Percentiles rank a stretch among this genome's conserved stretches.
Conservation (phyloP, 371 early-diverging fungal genomes). For the Thermomucor indicae-seudaticae region DNA sequence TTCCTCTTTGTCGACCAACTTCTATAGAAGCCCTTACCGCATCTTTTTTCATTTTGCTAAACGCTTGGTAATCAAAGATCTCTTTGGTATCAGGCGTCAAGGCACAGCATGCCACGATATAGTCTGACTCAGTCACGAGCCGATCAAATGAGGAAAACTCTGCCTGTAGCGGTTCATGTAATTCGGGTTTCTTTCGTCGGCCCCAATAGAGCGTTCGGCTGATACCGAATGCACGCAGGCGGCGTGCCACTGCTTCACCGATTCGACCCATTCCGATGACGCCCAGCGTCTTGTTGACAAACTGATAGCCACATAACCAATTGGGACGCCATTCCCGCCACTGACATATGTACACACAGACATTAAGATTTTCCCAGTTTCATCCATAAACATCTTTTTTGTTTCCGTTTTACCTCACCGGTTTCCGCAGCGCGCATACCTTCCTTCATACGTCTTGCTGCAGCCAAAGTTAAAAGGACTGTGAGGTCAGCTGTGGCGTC, state of each 20-base stretch:
- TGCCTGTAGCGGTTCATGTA: slow-evolving; percentile 24
- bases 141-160: slow-evolving; percentile 47
- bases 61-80: slow-evolving; percentile 59
- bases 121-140: slow-evolving; percentile 61
- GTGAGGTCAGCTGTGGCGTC: slow-evolving; percentile 88
- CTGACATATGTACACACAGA: background rate
- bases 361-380: background rate
- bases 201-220: slow-evolving; percentile 50
- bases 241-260: slow-evolving; percentile 70
- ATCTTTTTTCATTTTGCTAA: slow-evolving; percentile 67
- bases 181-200: slow-evolving; percentile 31
- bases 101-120: slow-evolving; percentile 69
- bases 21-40: slow-evolving; percentile 38
- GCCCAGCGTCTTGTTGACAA: slow-evolving; percentile 76
- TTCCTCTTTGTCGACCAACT: background rate
- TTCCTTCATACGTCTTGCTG: slow-evolving; percentile 65
- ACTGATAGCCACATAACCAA: slow-evolving; percentile 74
- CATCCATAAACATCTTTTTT: background rate
- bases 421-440: slow-evolving; percentile 52
- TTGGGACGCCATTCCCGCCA: slow-evolving; percentile 67
- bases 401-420: slow-evolving; percentile 45
- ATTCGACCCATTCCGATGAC: slow-evolving; percentile 87
- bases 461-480: slow-evolving; percentile 69
- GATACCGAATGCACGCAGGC: slow-evolving; percentile 69
- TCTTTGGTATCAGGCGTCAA: slow-evolving; percentile 63